Evolutionary conservation across 192 early-diverging fungal genomes (phyloP).

Genomic region (Polychytrium aggregatum): DNA sequence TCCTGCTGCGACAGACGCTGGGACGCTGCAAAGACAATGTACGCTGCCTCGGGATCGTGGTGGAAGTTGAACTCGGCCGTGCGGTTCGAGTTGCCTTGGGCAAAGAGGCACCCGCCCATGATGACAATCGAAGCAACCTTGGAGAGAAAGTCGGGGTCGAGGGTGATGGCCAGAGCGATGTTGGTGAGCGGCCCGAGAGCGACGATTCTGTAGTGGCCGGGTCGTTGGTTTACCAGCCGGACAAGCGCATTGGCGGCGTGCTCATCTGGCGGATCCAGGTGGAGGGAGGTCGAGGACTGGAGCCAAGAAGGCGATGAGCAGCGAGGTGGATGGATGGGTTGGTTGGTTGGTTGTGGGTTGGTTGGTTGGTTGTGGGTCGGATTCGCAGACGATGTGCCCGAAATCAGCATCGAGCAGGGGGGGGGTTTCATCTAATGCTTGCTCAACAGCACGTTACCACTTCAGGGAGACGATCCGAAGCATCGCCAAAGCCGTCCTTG

Average conservation of each 20-base stretch:
- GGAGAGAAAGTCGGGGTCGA: slow-evolving; percentile 31
- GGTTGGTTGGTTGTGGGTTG: neutral
- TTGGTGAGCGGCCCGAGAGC: slow-evolving; percentile 39
- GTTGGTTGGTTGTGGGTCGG: neutral
- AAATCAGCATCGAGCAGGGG: neutral
- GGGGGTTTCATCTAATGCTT: neutral
- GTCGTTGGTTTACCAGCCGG: slow-evolving; percentile 17
- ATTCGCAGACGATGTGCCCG: neutral
- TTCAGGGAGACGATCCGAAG: slow-evolving; percentile 9
- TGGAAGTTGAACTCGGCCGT: slow-evolving; percentile 34
- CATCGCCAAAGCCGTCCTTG: slow-evolving; percentile 20
- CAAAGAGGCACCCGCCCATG: slow-evolving; percentile 35
- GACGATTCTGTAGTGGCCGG: slow-evolving; percentile 17
- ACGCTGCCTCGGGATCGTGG: slow-evolving; percentile 31
- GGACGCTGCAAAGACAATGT: slow-evolving; percentile 26
- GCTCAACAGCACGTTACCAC: too few species aligned
- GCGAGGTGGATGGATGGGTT: too few species aligned
- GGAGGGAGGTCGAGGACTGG: slow-evolving; percentile 1
- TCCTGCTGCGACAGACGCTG: slow-evolving; percentile 1
- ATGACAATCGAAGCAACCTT: slow-evolving; percentile 26
- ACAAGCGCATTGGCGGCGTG: slow-evolving; percentile 27
- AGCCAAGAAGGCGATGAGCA: too few species aligned
- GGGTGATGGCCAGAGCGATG: slow-evolving; percentile 29
- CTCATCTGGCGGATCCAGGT: slow-evolving; percentile 9
- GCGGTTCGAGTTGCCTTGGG: slow-evolving; percentile 32